phyloP scores from a whole-genome alignment of 495 filamentous ascomycete genomes.

The Physcia stellaris region DNA sequence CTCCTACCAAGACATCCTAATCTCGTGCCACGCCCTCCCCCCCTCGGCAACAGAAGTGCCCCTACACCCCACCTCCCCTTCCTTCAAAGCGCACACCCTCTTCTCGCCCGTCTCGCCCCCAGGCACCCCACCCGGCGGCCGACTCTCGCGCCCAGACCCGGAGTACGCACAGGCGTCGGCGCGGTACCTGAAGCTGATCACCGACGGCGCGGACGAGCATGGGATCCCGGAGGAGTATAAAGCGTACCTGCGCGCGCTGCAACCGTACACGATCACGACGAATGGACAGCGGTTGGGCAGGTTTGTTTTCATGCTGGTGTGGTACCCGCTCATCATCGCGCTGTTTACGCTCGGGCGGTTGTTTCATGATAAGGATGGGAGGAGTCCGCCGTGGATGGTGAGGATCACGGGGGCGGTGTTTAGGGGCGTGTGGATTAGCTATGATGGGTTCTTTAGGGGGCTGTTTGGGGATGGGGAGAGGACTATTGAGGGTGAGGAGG shows the following conservation, averaged over 20 bases:
- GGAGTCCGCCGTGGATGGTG: constrained; percentile 53
- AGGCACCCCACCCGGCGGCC: constrained; percentile 16
- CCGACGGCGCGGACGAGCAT: constrained; percentile 63
- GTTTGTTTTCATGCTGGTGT: constrained; percentile 42
- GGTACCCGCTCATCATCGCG: constrained; percentile 42
- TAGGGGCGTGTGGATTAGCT: constrained; percentile 50
- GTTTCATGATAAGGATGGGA: constrained; percentile 50
- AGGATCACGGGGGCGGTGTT: constrained; percentile 32
- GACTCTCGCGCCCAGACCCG: constrained; percentile 41
- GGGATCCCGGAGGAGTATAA: constrained; percentile 61
- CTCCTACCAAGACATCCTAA: constrained; percentile 67
- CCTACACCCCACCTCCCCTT: constrained; percentile 19
- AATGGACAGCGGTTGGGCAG: constrained; percentile 50
- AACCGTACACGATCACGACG: constrained; percentile 56
- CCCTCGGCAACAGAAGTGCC: constrained; percentile 25
- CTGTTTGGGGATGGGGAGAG: constrained; percentile 85
- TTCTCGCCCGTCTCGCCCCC: constrained; percentile 30
- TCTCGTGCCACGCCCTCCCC: constrained; percentile 59
- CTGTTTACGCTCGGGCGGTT: constrained; percentile 32
- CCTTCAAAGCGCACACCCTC: constrained; percentile 47
- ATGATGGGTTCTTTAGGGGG: constrained; percentile 53
- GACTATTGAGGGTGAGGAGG: constrained; percentile 32
- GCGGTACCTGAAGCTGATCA: constrained; percentile 68
- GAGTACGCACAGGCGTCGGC: constrained; percentile 67
- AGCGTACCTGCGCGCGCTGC: constrained; percentile 48